phyloP scores from a whole-genome alignment of 2,329 filamentous ascomycete species.

The Bertia moriformis region DNA sequence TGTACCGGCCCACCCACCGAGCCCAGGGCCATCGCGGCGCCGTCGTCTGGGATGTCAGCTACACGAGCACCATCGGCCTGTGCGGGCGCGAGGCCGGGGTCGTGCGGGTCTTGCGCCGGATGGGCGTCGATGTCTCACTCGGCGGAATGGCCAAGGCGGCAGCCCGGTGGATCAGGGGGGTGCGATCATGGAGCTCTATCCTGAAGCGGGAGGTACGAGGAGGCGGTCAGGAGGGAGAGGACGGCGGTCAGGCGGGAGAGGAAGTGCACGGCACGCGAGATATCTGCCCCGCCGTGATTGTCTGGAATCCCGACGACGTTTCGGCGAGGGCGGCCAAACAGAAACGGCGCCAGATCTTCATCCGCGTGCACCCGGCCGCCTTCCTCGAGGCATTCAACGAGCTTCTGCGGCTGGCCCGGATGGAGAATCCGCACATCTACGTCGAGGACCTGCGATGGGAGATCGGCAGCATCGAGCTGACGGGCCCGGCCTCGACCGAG shows the following conservation, averaged over 20 bases:
- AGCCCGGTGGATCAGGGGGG: slow-evolving; percentile 48
- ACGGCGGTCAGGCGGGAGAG: slow-evolving; percentile 29
- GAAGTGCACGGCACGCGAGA: slow-evolving; percentile 32
- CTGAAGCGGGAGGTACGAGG: background rate
- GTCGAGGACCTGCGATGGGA: slow-evolving; percentile 60
- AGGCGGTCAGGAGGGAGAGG: background rate
- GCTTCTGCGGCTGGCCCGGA: slow-evolving; percentile 38
- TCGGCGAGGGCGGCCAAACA: slow-evolving; percentile 18
- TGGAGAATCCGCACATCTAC: slow-evolving; percentile 43
- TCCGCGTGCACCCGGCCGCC: slow-evolving; percentile 72
- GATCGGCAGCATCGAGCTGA: slow-evolving; percentile 41
- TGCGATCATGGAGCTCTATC: too few relatives aligned
- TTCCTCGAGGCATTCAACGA: slow-evolving; percentile 57
- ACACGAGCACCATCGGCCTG: slow-evolving; percentile 73
- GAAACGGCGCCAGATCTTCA: slow-evolving; percentile 35
- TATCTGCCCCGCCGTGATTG: slow-evolving; percentile 58
- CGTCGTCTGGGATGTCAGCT: slow-evolving; percentile 86
- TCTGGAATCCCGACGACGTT: slow-evolving; percentile 49
- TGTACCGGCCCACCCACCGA: slow-evolving; percentile 75
- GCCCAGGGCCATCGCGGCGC: slow-evolving; percentile 62
- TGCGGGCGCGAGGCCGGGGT: slow-evolving; percentile 53
- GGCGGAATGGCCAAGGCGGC: slow-evolving; percentile 48
- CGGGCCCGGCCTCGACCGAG: slow-evolving; percentile 63
- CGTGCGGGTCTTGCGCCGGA: slow-evolving; percentile 45
- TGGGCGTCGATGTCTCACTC: slow-evolving; percentile 47